Evolutionary conservation across 2,329 filamentous ascomycete genomes (phyloP).

Genomic region (Aspergillus unguis): DNA sequence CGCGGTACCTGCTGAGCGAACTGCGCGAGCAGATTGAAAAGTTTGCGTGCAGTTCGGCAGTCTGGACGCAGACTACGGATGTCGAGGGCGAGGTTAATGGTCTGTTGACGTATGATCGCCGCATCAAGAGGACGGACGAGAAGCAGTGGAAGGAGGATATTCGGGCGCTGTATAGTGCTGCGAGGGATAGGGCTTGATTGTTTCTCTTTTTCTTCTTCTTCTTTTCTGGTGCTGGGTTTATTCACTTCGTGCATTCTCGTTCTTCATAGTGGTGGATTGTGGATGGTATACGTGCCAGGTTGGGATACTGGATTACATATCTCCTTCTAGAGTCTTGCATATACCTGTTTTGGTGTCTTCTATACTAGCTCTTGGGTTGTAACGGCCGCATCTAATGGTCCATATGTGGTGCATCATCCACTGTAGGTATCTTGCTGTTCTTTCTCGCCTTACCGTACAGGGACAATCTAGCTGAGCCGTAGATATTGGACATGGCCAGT

Average conservation of each 20-base stretch:
- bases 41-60: constrained; percentile 63
- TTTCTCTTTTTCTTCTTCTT: too few species aligned
- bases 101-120: constrained; percentile 65
- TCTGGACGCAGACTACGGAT: constrained; percentile 73
- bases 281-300: too few species aligned
- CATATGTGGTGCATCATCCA: too few species aligned
- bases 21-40: constrained; percentile 49
- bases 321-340: not conserved
- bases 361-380: too few species aligned
- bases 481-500: too few species aligned
- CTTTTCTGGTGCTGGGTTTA: not conserved
- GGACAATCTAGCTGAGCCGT: too few species aligned
- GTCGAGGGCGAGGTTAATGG: constrained; percentile 74
- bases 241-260: not conserved
- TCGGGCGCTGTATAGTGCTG: constrained; percentile 57
- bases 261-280: too few species aligned
- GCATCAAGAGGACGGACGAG: constrained; percentile 53
- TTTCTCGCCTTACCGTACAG: too few species aligned
- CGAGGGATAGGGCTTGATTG: constrained; percentile 20
- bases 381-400: too few species aligned
- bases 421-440: too few species aligned
- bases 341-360: too few species aligned
- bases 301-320: too few species aligned
- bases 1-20: constrained; percentile 50
- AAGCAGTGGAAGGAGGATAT: constrained; percentile 62